These are phyloP conservation scores for Caryocar brasiliense DNA, from an alignment of 441 rosid species.

Conservation along the genomic window DNA sequence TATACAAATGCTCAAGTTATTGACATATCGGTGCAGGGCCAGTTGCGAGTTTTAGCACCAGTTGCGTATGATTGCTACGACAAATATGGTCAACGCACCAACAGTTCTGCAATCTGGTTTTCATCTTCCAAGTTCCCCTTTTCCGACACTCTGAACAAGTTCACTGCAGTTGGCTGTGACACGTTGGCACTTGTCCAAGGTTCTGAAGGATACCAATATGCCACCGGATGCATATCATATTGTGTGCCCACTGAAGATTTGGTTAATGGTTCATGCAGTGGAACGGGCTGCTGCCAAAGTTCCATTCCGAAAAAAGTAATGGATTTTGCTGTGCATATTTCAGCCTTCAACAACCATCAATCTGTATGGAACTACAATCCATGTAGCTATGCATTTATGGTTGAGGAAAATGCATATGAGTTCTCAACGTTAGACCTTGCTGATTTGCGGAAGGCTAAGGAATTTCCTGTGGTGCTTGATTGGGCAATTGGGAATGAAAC, in stretches of 20 bases:
- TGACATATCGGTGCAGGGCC: constrained; percentile 5
- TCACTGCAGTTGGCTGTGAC: constrained; percentile 34
- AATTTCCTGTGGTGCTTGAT: constrained; percentile 13
- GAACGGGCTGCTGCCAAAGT: constrained; percentile 35
- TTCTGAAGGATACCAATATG: neutral
- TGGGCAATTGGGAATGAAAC: constrained; percentile 17
- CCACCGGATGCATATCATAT: constrained; percentile 4
- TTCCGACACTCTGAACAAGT: constrained; percentile 22
- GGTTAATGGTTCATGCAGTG: constrained; percentile 12
- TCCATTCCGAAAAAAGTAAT: constrained; percentile 13
- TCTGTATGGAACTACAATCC: constrained; percentile 9
- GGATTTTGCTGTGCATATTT: neutral
- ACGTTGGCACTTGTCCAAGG: constrained; percentile 7
- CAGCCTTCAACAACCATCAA: constrained; percentile 10
- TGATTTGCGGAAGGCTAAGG: neutral
- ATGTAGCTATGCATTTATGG: constrained; percentile 35
- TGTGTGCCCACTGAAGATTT: neutral
- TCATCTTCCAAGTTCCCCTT: neutral
- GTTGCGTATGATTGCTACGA: constrained; percentile 8
- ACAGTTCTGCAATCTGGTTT: fast-evolving
- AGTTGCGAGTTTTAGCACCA: neutral
- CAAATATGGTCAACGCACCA: neutral
- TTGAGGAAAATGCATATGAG: constrained; percentile 14
- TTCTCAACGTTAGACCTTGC: constrained; percentile 7
- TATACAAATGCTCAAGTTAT: neutral